These are phyloP conservation scores for Nicotiana obtusifolia DNA, from an alignment of 257 asterid species.

Conservation along the genomic window DNA sequence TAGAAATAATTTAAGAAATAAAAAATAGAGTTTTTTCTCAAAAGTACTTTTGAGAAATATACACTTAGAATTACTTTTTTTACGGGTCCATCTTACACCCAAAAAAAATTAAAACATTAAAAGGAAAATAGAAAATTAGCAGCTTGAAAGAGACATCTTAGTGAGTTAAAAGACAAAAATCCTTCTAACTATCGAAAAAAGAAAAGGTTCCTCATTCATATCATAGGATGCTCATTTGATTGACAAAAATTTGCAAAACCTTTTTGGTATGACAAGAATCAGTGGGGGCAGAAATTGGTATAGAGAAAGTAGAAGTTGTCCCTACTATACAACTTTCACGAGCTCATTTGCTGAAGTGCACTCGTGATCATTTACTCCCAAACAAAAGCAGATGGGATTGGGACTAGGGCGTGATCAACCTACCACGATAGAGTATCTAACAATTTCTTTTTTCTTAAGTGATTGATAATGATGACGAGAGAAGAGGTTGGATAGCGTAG, in stretches of 20 bases:
- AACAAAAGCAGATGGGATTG: background rate
- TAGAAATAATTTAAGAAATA: no score
- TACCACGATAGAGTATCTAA: background rate
- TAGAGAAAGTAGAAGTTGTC: background rate
- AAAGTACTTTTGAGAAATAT: no score
- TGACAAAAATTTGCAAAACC: background rate
- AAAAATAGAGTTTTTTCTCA: no score
- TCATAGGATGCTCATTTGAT: slow-evolving; percentile 7
- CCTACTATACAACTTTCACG: background rate
- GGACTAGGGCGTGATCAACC: background rate
- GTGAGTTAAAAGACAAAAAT: no score
- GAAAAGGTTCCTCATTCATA: background rate
- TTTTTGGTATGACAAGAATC: background rate
- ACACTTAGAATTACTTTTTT: no score
- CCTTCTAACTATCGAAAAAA: no score
- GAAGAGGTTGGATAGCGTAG: slow-evolving; percentile 13
- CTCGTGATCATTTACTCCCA: no score
- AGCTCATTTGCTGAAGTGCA: background rate
- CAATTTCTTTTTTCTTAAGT: background rate
- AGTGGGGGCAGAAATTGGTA: background rate
- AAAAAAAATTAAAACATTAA: no score
- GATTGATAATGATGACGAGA: background rate
- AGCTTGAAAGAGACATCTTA: no score
- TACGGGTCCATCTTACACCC: no score
- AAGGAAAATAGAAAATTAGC: no score